Percentiles rank a stretch among this genome's conserved stretches.
phyloP scores from a whole-genome alignment of 129 eudicot species.

The Lactuca sativa region DNA sequence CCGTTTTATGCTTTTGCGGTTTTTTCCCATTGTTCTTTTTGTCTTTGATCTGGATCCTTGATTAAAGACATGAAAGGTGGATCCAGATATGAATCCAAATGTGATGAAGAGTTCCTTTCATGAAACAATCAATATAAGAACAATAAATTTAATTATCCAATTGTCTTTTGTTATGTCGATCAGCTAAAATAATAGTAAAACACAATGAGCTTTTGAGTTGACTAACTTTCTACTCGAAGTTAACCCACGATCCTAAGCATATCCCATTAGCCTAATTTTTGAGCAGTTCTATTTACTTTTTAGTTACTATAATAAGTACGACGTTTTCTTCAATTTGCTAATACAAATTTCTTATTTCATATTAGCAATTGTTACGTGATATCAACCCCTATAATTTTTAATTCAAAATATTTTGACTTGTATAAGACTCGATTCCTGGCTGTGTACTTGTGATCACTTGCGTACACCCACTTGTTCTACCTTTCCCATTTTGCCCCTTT shows the following conservation, averaged over 20 bases:
- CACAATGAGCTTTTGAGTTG: conserved; percentile 17
- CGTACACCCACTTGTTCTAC: too few species aligned
- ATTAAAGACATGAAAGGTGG: conserved; percentile 88
- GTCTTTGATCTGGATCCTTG: conserved; percentile 86
- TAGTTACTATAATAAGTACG: too few species aligned
- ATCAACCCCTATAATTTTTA: too few species aligned
- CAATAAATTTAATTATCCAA: not conserved
- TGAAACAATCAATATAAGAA: not conserved
- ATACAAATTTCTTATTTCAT: too few species aligned
- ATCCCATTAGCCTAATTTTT: too few species aligned
- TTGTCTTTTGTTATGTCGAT: not conserved
- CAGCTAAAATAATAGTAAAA: conserved; percentile 11
- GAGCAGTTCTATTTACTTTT: too few species aligned
- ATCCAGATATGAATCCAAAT: conserved; percentile 80
- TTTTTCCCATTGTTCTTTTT: conserved; percentile 78
- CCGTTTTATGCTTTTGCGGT: conserved; percentile 70
- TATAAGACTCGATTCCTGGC: too few species aligned
- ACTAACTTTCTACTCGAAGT: conserved; percentile 52
- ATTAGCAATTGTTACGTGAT: too few species aligned
- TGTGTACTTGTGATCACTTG: too few species aligned
- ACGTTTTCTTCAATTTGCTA: too few species aligned
- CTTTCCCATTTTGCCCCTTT: too few species aligned
- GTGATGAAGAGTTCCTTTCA: conserved; percentile 56
- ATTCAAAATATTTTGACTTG: too few species aligned
- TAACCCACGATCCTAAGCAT: conserved; percentile 40